Percentiles rank a stretch among this genome's conserved stretches.
Conservation (phyloP, 176 grass and related monocot species). For the Tillandsia fasciculata region DNA sequence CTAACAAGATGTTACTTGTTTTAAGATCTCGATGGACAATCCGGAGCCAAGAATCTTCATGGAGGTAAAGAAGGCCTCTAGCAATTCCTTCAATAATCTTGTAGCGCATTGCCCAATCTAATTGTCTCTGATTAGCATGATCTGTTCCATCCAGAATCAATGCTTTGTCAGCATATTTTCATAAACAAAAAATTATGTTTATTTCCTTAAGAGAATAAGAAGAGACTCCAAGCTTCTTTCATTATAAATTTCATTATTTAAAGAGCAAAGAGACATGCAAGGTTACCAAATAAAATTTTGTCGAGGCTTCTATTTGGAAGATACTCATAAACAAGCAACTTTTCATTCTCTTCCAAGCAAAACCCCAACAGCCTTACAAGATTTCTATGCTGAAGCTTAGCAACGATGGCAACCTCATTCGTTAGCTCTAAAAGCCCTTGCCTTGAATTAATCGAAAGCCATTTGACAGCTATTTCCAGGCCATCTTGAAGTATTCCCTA, state of each 20-base stretch:
- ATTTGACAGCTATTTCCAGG: conserved; percentile 3
- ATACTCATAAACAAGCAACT: no score
- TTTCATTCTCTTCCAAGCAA: conserved; percentile 1
- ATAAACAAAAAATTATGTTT: no score
- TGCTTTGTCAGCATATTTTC: no score
- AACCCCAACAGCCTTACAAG: background rate
- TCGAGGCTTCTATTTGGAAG: no score
- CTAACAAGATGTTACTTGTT: conserved; percentile 1
- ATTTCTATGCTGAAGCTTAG: conserved; percentile 3
- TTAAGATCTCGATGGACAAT: conserved; percentile 9
- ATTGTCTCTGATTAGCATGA: no score
- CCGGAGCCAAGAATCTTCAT: conserved; percentile 1
- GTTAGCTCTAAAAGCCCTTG: background rate
- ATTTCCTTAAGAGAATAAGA: no score
- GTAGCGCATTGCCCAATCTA: conserved; percentile 1
- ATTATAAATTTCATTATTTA: no score
- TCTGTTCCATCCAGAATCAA: no score
- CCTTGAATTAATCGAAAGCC: background rate
- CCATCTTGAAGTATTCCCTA: background rate
- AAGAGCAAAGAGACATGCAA: no score
- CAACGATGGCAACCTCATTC: background rate
- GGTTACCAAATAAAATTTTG: no score
- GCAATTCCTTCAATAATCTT: conserved; percentile 10
- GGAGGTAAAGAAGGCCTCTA: conserved; percentile 8
- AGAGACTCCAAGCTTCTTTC: no score